Evolutionary conservation across 2,329 filamentous ascomycete genomes (phyloP), one percentile per base, ranked within the genome.

Genomic region (Aspergillus felis): DNA sequence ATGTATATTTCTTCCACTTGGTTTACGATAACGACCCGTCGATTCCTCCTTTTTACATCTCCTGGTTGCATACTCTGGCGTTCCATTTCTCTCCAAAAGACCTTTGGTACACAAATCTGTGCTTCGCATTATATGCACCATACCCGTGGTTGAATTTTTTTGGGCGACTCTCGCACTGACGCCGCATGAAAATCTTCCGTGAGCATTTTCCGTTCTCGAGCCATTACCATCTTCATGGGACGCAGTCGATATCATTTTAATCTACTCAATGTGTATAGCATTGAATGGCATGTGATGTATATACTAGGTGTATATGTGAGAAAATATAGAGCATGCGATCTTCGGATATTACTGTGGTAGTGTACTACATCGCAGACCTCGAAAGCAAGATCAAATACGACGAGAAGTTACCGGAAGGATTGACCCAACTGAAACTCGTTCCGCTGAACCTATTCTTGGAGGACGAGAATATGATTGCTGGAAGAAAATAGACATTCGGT

Each of bases 241-340:
- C n/a, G n/a, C 41, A 24, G 9, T 22, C 8, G 44, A 47, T 25
- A 12, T 47, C 44, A 47, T 14, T 24, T 47, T 7, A 27, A 27
- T 27, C 1, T 14, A 10, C 24, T 47, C 10, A 14, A 27, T 17
- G 44, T 6, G 57, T 50, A 46, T 41, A 50, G 14, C 22, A 54
- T 38, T 47, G 44, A 55, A 47, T 51, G 27, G 38, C 42, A 28
- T 54, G 42, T n/a, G 25, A 53, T 61, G 53, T 51, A 61, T 60
- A 54, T 56, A 55, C 49, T 29, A 12, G 55, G 51, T 53, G 55
- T 59, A 47, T 47, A 27, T 25, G 27, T 27, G 44, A 3, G 25
- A 3, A 10, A 14, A 24, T 25, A 47, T 47, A 47, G 22, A 47
- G 22, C 44, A 22, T 1, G 10, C 44, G 10, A 47, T 27, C 12